Conservation (phyloP, 208 protist species). For the Leishmania guyanensis region DNA sequence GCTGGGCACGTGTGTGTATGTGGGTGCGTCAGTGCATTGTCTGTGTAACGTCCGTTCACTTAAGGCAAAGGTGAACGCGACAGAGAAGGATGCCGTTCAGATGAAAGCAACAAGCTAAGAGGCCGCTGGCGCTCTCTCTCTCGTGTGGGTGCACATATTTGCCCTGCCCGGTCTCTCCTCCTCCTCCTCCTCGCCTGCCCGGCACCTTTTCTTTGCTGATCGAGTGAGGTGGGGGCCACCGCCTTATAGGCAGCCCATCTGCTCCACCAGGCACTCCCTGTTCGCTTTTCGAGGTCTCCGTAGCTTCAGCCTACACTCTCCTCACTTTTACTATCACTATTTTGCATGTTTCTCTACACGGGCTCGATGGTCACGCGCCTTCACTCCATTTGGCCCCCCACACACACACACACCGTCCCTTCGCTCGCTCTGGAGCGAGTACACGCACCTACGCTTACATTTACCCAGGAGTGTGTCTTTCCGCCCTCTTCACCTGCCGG, state of each 20-base stretch:
- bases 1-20: background rate
- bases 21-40: background rate
- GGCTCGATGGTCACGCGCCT: background rate
- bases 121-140: background rate
- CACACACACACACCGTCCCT: background rate
- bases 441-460: background rate
- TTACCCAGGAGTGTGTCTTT: background rate
- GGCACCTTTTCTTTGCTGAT: background rate
- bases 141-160: background rate
- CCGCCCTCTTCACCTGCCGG: background rate
- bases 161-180: background rate
- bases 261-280: background rate
- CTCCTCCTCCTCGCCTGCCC: background rate
- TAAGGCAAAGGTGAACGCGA: background rate
- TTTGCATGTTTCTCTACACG: background rate
- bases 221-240: too few relatives aligned
- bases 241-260: background rate
- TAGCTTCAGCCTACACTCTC: background rate
- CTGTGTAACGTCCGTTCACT: background rate
- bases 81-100: background rate
- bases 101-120: background rate
- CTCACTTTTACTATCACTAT: background rate
- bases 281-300: too few relatives aligned
- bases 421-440: background rate
- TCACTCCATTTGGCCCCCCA: background rate